These are phyloP conservation scores for Ilyonectria mors-panacis DNA, from an alignment of 2,329 filamentous ascomycete genomes.

Conservation along the genomic window DNA sequence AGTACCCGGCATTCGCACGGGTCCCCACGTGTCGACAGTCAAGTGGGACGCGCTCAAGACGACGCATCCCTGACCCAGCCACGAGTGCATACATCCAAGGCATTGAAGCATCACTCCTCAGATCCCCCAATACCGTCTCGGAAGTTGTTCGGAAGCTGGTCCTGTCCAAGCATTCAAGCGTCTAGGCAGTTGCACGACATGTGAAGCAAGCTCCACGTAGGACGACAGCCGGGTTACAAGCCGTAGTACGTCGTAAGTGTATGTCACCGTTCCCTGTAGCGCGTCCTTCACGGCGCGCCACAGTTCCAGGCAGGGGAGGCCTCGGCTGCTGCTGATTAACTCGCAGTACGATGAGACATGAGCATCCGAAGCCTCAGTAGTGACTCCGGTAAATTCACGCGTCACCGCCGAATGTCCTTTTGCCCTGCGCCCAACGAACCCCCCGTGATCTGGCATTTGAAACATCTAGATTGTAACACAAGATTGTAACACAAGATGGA, in stretches of 20 bases:
- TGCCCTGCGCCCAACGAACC: neutral
- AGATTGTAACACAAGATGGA: neutral
- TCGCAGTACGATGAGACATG: constrained; percentile 2
- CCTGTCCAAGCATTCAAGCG: neutral
- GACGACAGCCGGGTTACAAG: too few species aligned
- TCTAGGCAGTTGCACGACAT: neutral
- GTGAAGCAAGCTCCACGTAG: neutral
- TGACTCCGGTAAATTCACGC: neutral
- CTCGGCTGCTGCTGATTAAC: neutral
- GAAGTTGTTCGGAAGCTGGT: neutral
- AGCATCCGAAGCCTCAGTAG: neutral
- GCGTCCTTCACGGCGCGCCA: neutral
- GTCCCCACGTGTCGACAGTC: constrained; percentile 33
- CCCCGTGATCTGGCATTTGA: neutral
- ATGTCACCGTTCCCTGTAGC: too few species aligned
- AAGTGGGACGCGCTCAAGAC: constrained; percentile 29
- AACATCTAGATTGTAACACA: neutral
- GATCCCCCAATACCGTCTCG: constrained; percentile 7
- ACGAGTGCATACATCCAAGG: constrained; percentile 14
- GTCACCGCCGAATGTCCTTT: neutral
- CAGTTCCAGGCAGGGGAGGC: neutral
- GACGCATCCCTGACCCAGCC: constrained; percentile 23
- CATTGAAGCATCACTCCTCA: constrained; percentile 19
- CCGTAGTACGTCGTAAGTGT: too few species aligned
- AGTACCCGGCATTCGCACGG: constrained; percentile 2